phyloP scores from a whole-genome alignment of 2,329 filamentous ascomycete genomes.

The Orbilia blumenaviensis region DNA sequence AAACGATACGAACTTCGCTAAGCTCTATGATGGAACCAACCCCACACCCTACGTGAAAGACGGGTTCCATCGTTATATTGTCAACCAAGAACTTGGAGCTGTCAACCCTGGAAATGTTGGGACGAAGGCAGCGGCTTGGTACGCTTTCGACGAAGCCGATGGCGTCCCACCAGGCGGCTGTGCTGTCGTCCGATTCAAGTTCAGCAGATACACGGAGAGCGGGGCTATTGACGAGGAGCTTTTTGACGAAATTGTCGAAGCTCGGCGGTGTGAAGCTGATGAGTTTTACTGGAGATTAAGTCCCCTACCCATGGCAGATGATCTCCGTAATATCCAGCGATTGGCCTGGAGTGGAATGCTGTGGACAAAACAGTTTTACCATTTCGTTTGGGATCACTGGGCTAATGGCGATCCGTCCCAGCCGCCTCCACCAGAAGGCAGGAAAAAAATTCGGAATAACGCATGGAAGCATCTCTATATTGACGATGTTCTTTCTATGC shows the following conservation, averaged over 20 bases:
- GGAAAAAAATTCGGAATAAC: conserved; percentile 83
- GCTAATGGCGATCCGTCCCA: conserved; percentile 90
- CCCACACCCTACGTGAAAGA: conserved; percentile 82
- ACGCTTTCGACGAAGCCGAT: conserved; percentile 85
- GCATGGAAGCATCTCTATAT: conserved; percentile 96
- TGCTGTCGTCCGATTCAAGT: conserved; percentile 90
- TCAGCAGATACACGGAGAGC: conserved; percentile 75
- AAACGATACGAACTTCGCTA: conserved; percentile 88
- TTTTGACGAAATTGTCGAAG: conserved; percentile 90
- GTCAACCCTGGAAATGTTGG: conserved; percentile 82
- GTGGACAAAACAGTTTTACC: conserved; percentile 97
- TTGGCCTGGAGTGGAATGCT: conserved; percentile 97
- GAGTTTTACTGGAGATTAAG: conserved; percentile 96
- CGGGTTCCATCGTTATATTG: conserved; percentile 88
- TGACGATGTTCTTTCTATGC: conserved; percentile 96
- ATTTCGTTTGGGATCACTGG: conserved; percentile 98
- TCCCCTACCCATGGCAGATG: conserved; percentile 90
- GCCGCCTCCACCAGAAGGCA: conserved; percentile 81
- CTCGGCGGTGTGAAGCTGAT: conserved; percentile 86
- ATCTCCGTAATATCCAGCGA: conserved; percentile 91
- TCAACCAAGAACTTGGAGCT: conserved; percentile 79
- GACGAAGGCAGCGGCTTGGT: conserved; percentile 93
- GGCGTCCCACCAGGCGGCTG: conserved; percentile 90
- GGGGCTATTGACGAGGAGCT: conserved; percentile 80
- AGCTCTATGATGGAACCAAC: conserved; percentile 80